Evolutionary conservation across 2,329 filamentous ascomycete species (phyloP), one percentile per base, ranked within the genome.

Genomic region (Hirsutella thompsonii): DNA sequence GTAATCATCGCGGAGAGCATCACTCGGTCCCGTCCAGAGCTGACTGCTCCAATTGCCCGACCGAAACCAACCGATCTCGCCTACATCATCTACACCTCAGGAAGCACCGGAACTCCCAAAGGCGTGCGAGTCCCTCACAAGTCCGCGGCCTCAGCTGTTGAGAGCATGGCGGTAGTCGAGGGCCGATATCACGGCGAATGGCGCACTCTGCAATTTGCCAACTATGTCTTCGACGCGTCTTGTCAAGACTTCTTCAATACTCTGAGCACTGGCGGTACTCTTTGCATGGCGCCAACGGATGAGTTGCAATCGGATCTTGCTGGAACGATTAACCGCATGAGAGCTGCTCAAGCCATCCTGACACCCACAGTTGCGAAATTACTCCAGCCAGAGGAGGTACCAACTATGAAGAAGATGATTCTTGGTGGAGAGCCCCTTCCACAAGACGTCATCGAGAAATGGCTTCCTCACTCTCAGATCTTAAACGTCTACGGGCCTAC

Each of bases 361-460:
- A 50, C 48, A 1, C 46, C 48, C n/a, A 49, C 48, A 2, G 45
- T 49, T n/a, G 45, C 45, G 6, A 36, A 38, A 11, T 41, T 48
- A 2, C 39, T 50, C 33, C 38, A 16, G 13, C 47, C 48, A 1
- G 32, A 39, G 11, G 45, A 50, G 4, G 47, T 47, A 11, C 48
- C 48, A 5, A 21, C 5, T n/a, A 38, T 49, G 3, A 35, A 43
- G 20, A 42, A 43, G 2, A 32, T 49, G 14, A 43, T 42, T 14
- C 23, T 49, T 14, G 46, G 39, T 4, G 47, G 47, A 2, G 47
- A 49, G 30, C 36, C 41, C 9, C 8, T 48, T 8, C 40, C 47
- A 8, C 16, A 18, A 16, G 42, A 42, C 19, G 38, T 48, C 8
- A 26, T 48, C 14, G 43, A 45, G n/a, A 29, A 19, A 8, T 49